These are phyloP conservation scores for Tricholomella constricta DNA, from an alignment of 768 basidiomycete genomes.

Conservation along the genomic window DNA sequence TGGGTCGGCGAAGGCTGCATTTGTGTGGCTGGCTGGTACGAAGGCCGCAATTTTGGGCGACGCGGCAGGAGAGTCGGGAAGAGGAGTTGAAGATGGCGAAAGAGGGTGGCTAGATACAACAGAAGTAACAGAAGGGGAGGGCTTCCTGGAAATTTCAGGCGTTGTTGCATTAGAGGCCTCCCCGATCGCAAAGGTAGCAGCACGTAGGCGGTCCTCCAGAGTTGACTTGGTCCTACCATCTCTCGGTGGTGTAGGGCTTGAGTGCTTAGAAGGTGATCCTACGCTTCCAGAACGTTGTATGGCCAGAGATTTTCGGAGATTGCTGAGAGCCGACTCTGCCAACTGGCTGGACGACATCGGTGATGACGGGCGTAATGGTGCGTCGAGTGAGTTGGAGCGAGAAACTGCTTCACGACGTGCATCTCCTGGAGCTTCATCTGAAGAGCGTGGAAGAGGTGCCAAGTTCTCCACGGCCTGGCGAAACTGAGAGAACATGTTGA, in stretches of 20 bases:
- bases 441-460: constrained; percentile 48
- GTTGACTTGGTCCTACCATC: constrained; percentile 48
- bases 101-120: constrained; percentile 30
- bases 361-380: constrained; percentile 27
- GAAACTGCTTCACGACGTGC: constrained; percentile 22
- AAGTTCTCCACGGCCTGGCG: constrained; percentile 73
- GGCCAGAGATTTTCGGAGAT: constrained; percentile 64
- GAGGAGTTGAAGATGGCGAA: constrained; percentile 45
- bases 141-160: constrained; percentile 39
- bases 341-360: constrained; percentile 52
- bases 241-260: constrained; percentile 16
- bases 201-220: constrained; percentile 77
- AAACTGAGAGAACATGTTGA: constrained; percentile 72
- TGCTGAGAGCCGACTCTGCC: constrained; percentile 61
- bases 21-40: neutral
- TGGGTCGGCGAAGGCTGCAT: neutral
- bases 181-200: constrained; percentile 56
- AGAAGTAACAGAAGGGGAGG: constrained; percentile 39
- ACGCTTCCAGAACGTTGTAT: constrained; percentile 52
- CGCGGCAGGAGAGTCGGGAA: constrained; percentile 42
- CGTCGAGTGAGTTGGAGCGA: constrained; percentile 41
- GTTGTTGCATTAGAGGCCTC: constrained; percentile 52
- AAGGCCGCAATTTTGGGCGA: constrained; percentile 18
- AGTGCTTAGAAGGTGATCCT: constrained; percentile 20
- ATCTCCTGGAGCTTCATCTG: constrained; percentile 27